phyloP scores from a whole-genome alignment of 148 eudicot species.

The Rhododendron henanense region DNA sequence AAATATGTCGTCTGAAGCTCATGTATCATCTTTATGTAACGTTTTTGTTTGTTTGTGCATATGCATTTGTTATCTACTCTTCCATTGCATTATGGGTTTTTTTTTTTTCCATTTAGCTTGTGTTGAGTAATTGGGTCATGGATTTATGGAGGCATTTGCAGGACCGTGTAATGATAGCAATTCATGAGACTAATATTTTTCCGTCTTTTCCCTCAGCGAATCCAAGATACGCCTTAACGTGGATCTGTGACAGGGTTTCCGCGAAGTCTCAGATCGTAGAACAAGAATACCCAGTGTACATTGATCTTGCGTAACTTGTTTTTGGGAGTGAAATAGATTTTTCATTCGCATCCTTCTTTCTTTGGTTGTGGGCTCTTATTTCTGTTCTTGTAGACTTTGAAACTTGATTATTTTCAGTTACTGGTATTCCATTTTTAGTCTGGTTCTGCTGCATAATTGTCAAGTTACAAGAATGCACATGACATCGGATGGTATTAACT shows the following conservation, averaged over 20 bases:
- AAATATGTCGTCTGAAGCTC: too few species aligned
- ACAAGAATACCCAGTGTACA: neutral
- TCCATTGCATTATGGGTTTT: too few species aligned
- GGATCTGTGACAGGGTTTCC: neutral
- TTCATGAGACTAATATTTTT: too few species aligned
- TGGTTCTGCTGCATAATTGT: neutral
- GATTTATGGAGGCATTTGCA: too few species aligned
- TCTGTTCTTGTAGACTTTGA: neutral
- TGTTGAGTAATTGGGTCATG: too few species aligned
- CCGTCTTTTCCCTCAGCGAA: too few species aligned
- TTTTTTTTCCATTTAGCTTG: too few species aligned
- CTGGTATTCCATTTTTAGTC: neutral
- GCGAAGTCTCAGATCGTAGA: neutral
- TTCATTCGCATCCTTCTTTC: neutral
- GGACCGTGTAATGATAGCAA: too few species aligned
- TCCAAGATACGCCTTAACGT: neutral
- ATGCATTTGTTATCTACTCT: neutral
- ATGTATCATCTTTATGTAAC: neutral
- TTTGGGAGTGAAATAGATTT: neutral
- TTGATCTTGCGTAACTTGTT: neutral
- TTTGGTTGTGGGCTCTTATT: neutral
- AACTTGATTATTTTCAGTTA: neutral
- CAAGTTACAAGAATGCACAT: neutral
- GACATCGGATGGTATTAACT: neutral
- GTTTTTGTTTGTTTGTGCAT: neutral